Percentiles rank a stretch among this genome's conserved stretches.
Evolutionary conservation across 148 eudicot species (phyloP).

Genomic region (Hydrangea macrophylla): DNA sequence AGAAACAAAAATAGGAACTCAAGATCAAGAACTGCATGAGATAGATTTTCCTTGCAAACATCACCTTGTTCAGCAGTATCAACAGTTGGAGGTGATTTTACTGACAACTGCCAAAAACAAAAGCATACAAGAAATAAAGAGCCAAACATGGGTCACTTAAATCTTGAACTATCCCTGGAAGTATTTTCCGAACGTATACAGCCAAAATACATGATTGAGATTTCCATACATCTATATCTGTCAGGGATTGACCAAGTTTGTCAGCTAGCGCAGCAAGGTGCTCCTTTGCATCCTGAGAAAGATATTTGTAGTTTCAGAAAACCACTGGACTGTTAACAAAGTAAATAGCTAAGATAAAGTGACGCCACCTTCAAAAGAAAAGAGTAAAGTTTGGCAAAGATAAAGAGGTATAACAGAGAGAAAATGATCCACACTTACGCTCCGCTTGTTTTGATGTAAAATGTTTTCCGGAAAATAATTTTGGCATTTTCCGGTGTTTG

Average conservation of each 20-base stretch:
- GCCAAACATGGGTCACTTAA: neutral
- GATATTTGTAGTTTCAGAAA: slow-evolving; percentile 17
- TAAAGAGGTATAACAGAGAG: neutral
- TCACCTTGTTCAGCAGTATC: slow-evolving; percentile 88
- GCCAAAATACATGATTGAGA: slow-evolving; percentile 3
- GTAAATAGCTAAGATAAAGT: neutral
- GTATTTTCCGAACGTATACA: slow-evolving; percentile 1
- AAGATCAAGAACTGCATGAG: slow-evolving; percentile 23
- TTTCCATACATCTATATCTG: slow-evolving; percentile 76
- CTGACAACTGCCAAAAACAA: slow-evolving; percentile 65
- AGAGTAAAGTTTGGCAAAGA: neutral
- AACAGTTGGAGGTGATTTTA: slow-evolving; percentile 48
- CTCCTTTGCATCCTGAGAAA: slow-evolving; percentile 90
- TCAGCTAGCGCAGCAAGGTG: slow-evolving; percentile 93
- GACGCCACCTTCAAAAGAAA: neutral
- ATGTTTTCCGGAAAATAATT: no score
- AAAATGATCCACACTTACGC: slow-evolving; percentile 5
- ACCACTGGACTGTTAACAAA: neutral
- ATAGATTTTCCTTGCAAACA: slow-evolving; percentile 11
- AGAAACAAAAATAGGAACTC: slow-evolving; percentile 16
- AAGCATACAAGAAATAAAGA: slow-evolving; percentile 15
- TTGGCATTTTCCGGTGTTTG: no score
- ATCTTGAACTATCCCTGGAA: neutral
- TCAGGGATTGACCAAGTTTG: slow-evolving; percentile 80
- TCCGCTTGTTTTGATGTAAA: no score